Conservation (phyloP, 345 rosid species). For the Raphanus sativus region DNA sequence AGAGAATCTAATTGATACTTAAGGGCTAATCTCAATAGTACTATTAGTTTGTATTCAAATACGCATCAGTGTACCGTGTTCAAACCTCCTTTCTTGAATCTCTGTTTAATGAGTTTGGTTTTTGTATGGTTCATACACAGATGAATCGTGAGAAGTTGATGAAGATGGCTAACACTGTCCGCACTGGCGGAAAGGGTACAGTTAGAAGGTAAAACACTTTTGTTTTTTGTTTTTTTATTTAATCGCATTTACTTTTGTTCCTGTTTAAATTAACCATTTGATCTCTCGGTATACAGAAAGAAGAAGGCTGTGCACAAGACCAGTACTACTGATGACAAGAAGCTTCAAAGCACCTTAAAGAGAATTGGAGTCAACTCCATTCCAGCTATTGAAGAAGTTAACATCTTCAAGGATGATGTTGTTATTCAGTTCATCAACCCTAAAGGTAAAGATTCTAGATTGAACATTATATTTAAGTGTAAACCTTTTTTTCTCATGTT, state of each 20-base stretch:
- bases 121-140: constrained; percentile 31
- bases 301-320: constrained; percentile 99
- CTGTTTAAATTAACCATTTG: background rate
- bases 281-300: constrained; percentile 50
- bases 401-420: constrained; percentile 92
- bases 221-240: background rate
- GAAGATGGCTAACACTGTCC: constrained; percentile 95
- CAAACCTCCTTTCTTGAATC: background rate
- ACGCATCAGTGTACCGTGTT: background rate
- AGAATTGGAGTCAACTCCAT: constrained; percentile 92
- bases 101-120: background rate
- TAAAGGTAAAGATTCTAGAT: constrained; percentile 53
- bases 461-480: background rate
- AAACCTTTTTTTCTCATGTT: background rate
- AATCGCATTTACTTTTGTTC: background rate
- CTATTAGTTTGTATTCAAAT: too few species aligned
- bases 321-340: constrained; percentile 93
- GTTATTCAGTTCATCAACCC: constrained; percentile 88
- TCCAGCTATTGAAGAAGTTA: constrained; percentile 93
- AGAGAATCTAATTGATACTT: too few species aligned
- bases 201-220: constrained; percentile 62
- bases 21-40: too few species aligned
- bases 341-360: constrained; percentile 92
- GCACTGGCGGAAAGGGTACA: constrained; percentile 97
- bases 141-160: constrained; percentile 86